phyloP scores from a whole-genome alignment of 176 grass and related monocot genomes.

The Hordeum vulgare region MorexV3_pseudomolecules_assembly NC_058521.1:363331012-363331511 shows the following conservation, averaged over 20 bases:
- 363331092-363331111: too few relatives aligned
- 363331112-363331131: too few relatives aligned
- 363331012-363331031: not conserved
- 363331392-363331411: conserved; percentile 50
- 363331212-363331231: too few relatives aligned
- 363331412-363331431: not conserved
- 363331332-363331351: conserved; percentile 78
- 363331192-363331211: too few relatives aligned
- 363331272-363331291: conserved; percentile 78
- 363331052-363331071: too few relatives aligned
- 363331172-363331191: conserved; percentile 96
- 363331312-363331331: conserved; percentile 90
- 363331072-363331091: too few relatives aligned
- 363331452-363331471: not conserved
- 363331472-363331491: too few relatives aligned
- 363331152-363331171: conserved; percentile 94
- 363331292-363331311: conserved; percentile 80
- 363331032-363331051: too few relatives aligned
- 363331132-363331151: too few relatives aligned
- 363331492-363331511: conserved; percentile 7
- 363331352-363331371: conserved; percentile 81
- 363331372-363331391: conserved; percentile 81
- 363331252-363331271: too few relatives aligned
- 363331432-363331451: not conserved
- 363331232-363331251: too few relatives aligned